A percentile compares a stretch with the other conserved stretches of the same genome.
Evolutionary conservation across 139 green algal species (phyloP).

Genomic region (Pleodorina starrii): DNA sequence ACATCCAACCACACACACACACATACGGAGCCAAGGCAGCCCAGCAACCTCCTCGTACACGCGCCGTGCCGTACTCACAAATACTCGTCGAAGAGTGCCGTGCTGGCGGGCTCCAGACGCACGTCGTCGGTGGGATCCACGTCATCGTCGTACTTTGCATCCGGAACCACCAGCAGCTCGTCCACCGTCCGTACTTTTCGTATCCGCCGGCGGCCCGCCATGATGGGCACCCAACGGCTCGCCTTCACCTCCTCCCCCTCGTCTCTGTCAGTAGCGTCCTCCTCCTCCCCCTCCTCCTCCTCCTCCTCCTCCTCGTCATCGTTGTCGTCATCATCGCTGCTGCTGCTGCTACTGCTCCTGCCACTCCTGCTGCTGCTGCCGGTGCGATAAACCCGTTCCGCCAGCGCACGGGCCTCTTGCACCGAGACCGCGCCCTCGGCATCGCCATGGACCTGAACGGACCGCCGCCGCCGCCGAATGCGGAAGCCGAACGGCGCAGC

Average conservation of each 20-base stretch:
- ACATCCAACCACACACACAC: too few relatives aligned
- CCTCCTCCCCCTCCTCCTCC: not conserved
- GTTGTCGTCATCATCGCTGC: not conserved
- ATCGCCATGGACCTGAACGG: not conserved
- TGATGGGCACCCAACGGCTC: too few relatives aligned
- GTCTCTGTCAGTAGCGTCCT: too few relatives aligned
- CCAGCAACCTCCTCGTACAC: too few relatives aligned
- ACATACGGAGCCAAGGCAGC: too few relatives aligned
- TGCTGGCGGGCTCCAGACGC: not conserved
- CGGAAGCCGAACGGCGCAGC: not conserved
- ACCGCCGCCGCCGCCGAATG: not conserved
- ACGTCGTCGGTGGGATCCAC: not conserved
- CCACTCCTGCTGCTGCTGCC: not conserved
- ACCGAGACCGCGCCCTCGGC: not conserved
- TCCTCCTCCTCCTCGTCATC: not conserved
- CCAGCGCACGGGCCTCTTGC: not conserved
- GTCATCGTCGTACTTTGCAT: not conserved
- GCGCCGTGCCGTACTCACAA: not conserved
- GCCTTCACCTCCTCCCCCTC: too few relatives aligned
- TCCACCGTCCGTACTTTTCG: not conserved
- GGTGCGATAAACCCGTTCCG: not conserved
- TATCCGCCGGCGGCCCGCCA: too few relatives aligned
- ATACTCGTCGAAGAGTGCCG: slow-evolving; percentile 14
- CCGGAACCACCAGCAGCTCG: slow-evolving; percentile 15
- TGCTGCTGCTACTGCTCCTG: slow-evolving; percentile 9